These are phyloP conservation scores for Podospora australis DNA, from an alignment of 495 filamentous ascomycete species.

Conservation along the genomic window DNA sequence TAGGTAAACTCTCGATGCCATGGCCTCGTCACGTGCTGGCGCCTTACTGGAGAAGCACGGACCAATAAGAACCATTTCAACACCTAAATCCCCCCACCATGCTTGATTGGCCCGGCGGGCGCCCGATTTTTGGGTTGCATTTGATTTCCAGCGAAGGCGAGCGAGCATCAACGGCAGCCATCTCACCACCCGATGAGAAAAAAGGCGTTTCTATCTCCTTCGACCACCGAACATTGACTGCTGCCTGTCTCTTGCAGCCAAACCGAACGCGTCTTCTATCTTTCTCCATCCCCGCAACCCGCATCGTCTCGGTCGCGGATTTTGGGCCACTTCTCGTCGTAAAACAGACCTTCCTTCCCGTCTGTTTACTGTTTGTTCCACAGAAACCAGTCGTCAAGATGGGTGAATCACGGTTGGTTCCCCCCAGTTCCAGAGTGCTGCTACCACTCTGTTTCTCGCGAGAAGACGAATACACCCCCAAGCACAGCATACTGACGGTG, in stretches of 20 bases:
- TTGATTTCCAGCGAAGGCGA: slow-evolving; percentile 17
- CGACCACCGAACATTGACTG: neutral
- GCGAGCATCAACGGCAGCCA: slow-evolving; percentile 14
- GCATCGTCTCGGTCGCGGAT: neutral
- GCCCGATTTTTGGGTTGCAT: slow-evolving; percentile 17
- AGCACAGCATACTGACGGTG: slow-evolving; percentile 13
- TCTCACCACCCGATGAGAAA: neutral
- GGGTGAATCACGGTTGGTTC: slow-evolving; percentile 35
- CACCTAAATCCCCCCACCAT: slow-evolving; percentile 24
- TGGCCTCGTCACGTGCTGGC: neutral
- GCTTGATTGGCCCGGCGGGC: slow-evolving; percentile 28
- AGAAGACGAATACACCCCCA: neutral
- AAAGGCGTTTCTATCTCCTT: neutral
- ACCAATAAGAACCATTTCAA: slow-evolving; percentile 16
- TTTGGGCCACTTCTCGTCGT: neutral
- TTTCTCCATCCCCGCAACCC: neutral
- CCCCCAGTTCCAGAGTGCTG: too few species aligned
- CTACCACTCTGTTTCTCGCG: too few species aligned
- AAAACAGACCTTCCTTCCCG: neutral
- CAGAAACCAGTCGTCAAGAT: slow-evolving; percentile 25
- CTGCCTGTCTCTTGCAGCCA: neutral
- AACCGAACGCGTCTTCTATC: neutral
- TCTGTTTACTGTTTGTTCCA: slow-evolving; percentile 7
- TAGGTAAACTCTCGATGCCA: too few species aligned
- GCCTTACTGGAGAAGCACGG: slow-evolving; percentile 5